These are phyloP conservation scores for Trichoderma atrobrunneum DNA, from an alignment of 2,329 filamentous ascomycete genomes.

Conservation along the genomic window DNA sequence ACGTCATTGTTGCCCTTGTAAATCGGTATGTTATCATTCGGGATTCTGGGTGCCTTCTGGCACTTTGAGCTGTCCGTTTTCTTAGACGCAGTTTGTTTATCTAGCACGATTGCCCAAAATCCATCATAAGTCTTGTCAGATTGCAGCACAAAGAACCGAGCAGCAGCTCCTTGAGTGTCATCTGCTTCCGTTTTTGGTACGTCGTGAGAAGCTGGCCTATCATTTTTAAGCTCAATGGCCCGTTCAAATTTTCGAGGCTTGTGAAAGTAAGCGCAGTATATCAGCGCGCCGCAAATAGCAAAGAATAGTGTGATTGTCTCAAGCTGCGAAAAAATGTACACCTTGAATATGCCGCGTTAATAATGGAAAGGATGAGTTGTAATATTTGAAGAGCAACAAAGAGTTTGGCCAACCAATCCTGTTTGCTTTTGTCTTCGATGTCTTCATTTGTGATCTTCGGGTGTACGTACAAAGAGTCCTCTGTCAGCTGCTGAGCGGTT, in stretches of 20 bases:
- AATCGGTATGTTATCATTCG: no score
- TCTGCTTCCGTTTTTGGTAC: neutral
- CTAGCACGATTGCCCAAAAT: neutral
- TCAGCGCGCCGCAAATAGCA: neutral
- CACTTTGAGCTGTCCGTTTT: no score
- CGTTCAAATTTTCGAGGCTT: neutral
- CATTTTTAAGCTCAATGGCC: neutral
- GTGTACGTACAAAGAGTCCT: neutral
- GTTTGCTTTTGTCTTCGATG: neutral
- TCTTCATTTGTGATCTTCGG: neutral
- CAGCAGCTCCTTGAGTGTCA: neutral
- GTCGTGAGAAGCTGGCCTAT: neutral
- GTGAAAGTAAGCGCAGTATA: neutral
- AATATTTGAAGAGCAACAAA: neutral
- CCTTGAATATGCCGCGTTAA: neutral
- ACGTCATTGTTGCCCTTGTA: neutral
- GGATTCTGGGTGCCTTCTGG: no score
- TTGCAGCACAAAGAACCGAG: neutral
- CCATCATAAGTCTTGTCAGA: neutral
- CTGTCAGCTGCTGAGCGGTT: neutral
- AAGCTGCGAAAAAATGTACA: neutral
- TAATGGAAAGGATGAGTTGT: neutral
- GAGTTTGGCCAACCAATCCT: neutral
- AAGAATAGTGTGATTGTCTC: neutral
- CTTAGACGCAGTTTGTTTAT: no score